Base-by-base conservation (phyloP, 257 asterid genomes). In the Plectranthus barbatus region DNA sequence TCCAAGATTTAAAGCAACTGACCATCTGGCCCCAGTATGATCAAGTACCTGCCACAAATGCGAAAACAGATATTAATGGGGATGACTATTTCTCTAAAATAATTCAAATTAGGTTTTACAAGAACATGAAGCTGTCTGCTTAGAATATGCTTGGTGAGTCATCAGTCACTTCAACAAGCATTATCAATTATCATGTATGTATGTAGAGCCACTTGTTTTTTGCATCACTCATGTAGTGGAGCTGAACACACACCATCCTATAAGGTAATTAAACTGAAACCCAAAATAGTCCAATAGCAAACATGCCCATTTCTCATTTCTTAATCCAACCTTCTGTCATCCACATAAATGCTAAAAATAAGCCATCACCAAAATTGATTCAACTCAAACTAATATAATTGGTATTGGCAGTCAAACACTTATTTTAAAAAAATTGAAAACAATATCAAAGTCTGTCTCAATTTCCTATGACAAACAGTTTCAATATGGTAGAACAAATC, bases 21-120 rank as follows among this genome's bases (percentile, higher is more conserved):
- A 48, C 66, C 70, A 69, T 75, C 76, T 67, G 65, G 69, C 65
- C 72, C 83, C 62, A 54, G n/a, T 45, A 42, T 56, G 64, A 67
- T 89, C 87, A 89, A 75, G 96, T 82, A 77, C 96, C 96, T 89
- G 87, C 75, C 50, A 74, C 56, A 61, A n/a, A 72, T 36, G 58
- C 11, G 53, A 62, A 47, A 21, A 44, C 68, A 36, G 48, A 19
- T 40, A 67, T 39, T 42, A 23, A 68, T 31, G 14, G 26, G 7
- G 42, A 62, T 40, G 50, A 45, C 19, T 7, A 29, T n/a, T 29
- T 57, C 29, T 42, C 69, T 21, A 12, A 47, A 24, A 33, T 29
- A 57, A 21, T 13, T 67, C 59, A 20, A 34, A 46, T 44, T 23
- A 55, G 42, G 70, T 62, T n/a, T n/a, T 23, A 26, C 6, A 15